Evolutionary conservation across 495 filamentous ascomycete species (phyloP), one percentile per base, ranked within the genome.

Genomic region (Neurospora sp.): DNA sequence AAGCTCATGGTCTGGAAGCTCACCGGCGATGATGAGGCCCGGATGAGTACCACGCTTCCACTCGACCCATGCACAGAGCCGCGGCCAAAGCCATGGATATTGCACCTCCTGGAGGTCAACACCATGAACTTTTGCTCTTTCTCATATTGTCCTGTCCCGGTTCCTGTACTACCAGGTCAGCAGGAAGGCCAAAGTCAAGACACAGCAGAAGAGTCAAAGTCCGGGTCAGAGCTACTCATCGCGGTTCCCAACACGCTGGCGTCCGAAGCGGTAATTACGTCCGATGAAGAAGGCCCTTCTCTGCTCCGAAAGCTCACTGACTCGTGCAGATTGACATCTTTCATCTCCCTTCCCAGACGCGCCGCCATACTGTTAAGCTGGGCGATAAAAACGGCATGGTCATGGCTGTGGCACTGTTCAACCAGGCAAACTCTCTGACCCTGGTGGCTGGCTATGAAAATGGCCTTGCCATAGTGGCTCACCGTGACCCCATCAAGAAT

Each of bases 121-220:
- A 93, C 96, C 18, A 87, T 98, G 80, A 99, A 98, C 80, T 99
- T 98, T 78, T 99, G 96, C 75, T 89, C 93, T 1, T 99, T 99
- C 79, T 88, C 92, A 4, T 87, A 89, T 72, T 91, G 88, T 74
- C 75, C 78, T 38, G 77, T 75, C 5, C 69, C 39, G 44, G 39
- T 76, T 65, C 53, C 53, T 65, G 53, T 65, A 3, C 53, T 65
- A 65, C 27, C 53, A 31, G 14, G 53, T 35, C 53, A 65, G 53
- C 22, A 65, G 14, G 53, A 35, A 37, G 71, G 71, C 12, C 16
- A 39, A 39, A 38, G 31, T 27, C 71, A 47, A 22, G 41, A 70
- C 35, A 41, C 70, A 35, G 76, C 71, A 38, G 78, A 61, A 61
- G 53, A 31, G 53, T 61, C 27, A 61, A 61, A 8, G 27, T 16